Evolutionary conservation across 768 basidiomycete species (phyloP).

Genomic region (Lentinula edodes): DNA sequence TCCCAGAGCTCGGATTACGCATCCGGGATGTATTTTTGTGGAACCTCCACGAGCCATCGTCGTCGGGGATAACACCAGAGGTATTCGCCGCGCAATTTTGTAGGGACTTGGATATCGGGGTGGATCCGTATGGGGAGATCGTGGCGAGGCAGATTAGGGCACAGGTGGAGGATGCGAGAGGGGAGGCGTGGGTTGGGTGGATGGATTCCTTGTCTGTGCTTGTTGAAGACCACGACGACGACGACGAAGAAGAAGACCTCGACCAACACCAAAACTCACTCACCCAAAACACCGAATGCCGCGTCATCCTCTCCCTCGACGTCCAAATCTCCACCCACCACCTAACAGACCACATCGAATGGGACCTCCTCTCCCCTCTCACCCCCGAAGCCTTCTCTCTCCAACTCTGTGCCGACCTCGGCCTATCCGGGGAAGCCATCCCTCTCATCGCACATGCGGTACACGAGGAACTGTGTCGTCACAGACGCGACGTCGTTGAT

Average conservation of each 20-base stretch:
- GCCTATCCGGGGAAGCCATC: conserved; percentile 79
- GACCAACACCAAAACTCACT: too few relatives aligned
- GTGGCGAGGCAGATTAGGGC: conserved; percentile 84
- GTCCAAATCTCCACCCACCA: conserved; percentile 93
- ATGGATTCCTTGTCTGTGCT: not conserved
- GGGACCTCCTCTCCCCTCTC: conserved; percentile 92
- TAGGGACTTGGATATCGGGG: conserved; percentile 77
- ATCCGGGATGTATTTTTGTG: conserved; percentile 95
- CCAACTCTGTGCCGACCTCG: conserved; percentile 80
- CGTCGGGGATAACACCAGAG: conserved; percentile 67
- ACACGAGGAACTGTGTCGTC: conserved; percentile 92
- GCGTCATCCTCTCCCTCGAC: conserved; percentile 62
- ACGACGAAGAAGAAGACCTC: not conserved
- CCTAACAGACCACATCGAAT: conserved; percentile 93
- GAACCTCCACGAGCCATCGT: conserved; percentile 72
- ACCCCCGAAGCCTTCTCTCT: conserved; percentile 84
- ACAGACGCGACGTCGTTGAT: conserved; percentile 93
- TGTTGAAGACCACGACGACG: too few relatives aligned
- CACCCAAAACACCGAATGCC: not conserved
- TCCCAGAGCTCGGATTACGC: conserved; percentile 64
- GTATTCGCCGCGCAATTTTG: conserved; percentile 85
- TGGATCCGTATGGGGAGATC: conserved; percentile 62
- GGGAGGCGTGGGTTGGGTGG: not conserved
- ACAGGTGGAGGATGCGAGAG: conserved; percentile 88
- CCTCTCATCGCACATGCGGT: conserved; percentile 91